phyloP scores from a whole-genome alignment of 495 filamentous ascomycete species.

The Amniculicola lignicola region DNA sequence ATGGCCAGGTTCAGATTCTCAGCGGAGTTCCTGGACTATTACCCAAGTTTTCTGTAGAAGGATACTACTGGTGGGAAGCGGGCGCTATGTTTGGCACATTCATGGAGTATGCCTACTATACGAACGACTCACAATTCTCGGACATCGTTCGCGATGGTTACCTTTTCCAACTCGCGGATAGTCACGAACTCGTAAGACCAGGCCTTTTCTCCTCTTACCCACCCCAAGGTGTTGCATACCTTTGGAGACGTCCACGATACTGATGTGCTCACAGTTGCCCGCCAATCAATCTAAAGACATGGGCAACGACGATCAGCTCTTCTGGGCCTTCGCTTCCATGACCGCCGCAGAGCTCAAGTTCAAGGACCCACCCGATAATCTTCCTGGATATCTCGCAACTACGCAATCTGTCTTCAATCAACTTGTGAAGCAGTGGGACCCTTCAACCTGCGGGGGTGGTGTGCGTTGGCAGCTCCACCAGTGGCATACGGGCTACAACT shows the following conservation, averaged over 20 bases:
- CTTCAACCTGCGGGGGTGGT: constrained; percentile 62
- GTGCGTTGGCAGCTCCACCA: constrained; percentile 83
- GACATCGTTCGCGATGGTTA: constrained; percentile 64
- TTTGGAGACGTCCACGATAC: no score
- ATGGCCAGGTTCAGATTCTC: constrained; percentile 41
- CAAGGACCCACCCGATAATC: constrained; percentile 21
- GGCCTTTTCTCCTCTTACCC: no score
- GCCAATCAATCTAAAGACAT: constrained; percentile 62
- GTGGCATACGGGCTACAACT: constrained; percentile 73
- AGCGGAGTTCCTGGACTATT: constrained; percentile 65
- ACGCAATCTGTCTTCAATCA: constrained; percentile 36
- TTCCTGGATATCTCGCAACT: constrained; percentile 34
- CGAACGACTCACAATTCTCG: constrained; percentile 72
- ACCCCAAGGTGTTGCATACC: neutral
- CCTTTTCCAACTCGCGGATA: constrained; percentile 65
- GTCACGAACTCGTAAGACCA: constrained; percentile 55
- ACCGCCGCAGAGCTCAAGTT: constrained; percentile 38
- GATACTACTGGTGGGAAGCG: constrained; percentile 70
- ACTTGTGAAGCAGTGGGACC: constrained; percentile 61
- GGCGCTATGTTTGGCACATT: constrained; percentile 72
- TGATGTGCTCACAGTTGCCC: constrained; percentile 53
- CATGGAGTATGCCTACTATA: constrained; percentile 82
- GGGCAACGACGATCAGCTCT: constrained; percentile 40
- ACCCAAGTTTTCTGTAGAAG: constrained; percentile 48
- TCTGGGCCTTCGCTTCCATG: constrained; percentile 39